Evolutionary conservation across 106 monocot species (phyloP).

Genomic region (Apostasia ramifera): DNA sequence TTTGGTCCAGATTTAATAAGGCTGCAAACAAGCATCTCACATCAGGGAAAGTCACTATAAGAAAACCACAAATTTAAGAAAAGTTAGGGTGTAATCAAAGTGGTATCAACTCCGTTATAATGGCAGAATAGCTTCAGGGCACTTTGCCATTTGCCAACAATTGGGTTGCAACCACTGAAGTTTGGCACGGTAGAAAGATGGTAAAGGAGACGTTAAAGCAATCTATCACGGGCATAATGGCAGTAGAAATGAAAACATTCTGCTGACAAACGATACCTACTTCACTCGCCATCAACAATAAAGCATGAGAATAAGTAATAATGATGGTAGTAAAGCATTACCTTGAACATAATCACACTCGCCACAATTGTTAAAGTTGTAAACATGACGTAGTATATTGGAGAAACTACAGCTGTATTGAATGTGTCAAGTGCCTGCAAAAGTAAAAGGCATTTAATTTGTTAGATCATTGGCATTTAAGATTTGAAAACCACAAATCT

Average conservation of each 20-base stretch:
- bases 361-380: constrained; percentile 58
- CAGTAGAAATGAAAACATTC: neutral
- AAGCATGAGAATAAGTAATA: neutral
- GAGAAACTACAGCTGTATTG: constrained; percentile 62
- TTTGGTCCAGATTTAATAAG: no score
- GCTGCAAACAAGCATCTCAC: no score
- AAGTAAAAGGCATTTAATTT: neutral
- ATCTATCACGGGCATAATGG: no score
- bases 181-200: no score
- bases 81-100: no score
- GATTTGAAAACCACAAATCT: neutral
- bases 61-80: no score
- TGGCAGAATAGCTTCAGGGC: no score
- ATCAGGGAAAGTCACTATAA: no score
- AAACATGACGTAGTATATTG: constrained; percentile 68
- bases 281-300: neutral
- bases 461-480: neutral
- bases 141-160: no score
- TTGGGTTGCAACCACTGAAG: no score
- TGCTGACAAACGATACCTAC: neutral
- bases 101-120: no score
- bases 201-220: no score
- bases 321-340: constrained; percentile 7
- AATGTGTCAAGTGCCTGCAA: constrained; percentile 65
- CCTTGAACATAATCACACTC: constrained; percentile 71